Conservation (phyloP, 257 asterid species). For the Paraleonurus japonicus region DNA sequence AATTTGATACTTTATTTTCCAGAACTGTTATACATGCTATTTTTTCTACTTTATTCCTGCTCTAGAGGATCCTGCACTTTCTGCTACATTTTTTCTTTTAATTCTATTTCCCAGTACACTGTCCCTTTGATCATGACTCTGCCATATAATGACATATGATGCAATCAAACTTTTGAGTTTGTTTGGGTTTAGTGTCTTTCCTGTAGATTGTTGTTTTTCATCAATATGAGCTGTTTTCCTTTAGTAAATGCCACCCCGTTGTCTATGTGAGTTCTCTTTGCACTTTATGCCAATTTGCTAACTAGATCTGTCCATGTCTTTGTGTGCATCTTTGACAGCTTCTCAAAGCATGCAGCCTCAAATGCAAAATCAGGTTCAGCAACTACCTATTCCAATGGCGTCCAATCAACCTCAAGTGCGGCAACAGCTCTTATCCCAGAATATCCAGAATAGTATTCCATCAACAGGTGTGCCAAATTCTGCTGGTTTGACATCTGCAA, state of each 20-base stretch:
- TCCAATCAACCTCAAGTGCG: constrained; percentile 74
- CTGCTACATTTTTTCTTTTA: background rate
- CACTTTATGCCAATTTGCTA: background rate
- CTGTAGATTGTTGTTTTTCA: background rate
- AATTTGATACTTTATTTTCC: constrained; percentile 18
- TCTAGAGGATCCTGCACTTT: background rate
- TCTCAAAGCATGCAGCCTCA: constrained; percentile 77
- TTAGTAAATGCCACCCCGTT: background rate
- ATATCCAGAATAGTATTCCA: constrained; percentile 59
- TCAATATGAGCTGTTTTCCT: constrained; percentile 9
- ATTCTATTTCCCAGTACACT: background rate
- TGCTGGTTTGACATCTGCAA: constrained; percentile 58
- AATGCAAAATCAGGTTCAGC: constrained; percentile 75
- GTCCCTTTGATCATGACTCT: background rate
- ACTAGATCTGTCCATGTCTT: constrained; percentile 20
- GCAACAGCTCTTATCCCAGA: constrained; percentile 74
- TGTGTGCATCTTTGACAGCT: constrained; percentile 40
- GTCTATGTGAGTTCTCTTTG: background rate
- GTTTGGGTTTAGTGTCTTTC: too few species aligned
- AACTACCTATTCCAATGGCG: constrained; percentile 52
- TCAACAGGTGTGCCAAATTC: constrained; percentile 68
- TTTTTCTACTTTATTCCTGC: background rate
- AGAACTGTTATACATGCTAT: constrained; percentile 9
- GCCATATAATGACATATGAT: background rate
- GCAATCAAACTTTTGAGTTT: too few species aligned